phyloP scores from a whole-genome alignment of 2,329 filamentous ascomycete species.

The Botrytis sinoallii region DNA sequence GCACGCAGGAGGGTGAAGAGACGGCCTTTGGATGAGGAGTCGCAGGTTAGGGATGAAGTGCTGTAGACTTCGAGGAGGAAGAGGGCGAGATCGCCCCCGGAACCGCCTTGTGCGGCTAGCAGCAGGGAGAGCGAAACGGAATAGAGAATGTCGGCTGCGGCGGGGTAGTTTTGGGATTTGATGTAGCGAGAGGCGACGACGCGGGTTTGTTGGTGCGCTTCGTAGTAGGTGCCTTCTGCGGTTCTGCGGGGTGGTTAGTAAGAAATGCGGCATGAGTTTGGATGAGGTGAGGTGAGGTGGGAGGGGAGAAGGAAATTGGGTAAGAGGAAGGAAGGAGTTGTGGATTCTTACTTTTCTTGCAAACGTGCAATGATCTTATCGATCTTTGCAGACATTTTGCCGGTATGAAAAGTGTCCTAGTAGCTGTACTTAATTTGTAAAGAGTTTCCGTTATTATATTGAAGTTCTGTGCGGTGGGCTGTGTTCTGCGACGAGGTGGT shows the following conservation, averaged over 20 bases:
- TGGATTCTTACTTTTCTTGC: constrained; percentile 63
- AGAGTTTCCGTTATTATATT: neutral
- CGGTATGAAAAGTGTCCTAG: neutral
- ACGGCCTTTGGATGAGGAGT: constrained; percentile 70
- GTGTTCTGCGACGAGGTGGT: neutral
- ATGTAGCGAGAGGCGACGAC: constrained; percentile 92
- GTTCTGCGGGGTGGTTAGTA: constrained; percentile 56
- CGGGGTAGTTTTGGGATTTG: constrained; percentile 78
- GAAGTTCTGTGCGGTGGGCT: neutral
- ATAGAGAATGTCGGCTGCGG: constrained; percentile 82
- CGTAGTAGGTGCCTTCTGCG: constrained; percentile 88
- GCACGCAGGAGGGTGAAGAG: constrained; percentile 75
- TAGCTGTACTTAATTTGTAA: neutral
- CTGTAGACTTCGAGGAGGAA: constrained; percentile 88
- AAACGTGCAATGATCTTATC: constrained; percentile 72
- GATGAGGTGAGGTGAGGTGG: neutral
- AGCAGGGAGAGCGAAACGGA: constrained; percentile 82
- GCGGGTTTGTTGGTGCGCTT: constrained; percentile 96
- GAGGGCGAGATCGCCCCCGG: constrained; percentile 84
- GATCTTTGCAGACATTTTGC: constrained; percentile 52
- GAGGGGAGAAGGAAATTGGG: constrained; percentile 21
- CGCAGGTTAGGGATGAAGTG: constrained; percentile 76
- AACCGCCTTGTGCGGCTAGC: constrained; percentile 88
- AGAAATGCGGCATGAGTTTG: constrained; percentile 2
- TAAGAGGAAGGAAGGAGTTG: neutral